Evolutionary conservation across 2,329 filamentous ascomycete species (phyloP), one percentile per base, ranked within the genome.

Genomic region (Talaromyces sp.): DNA sequence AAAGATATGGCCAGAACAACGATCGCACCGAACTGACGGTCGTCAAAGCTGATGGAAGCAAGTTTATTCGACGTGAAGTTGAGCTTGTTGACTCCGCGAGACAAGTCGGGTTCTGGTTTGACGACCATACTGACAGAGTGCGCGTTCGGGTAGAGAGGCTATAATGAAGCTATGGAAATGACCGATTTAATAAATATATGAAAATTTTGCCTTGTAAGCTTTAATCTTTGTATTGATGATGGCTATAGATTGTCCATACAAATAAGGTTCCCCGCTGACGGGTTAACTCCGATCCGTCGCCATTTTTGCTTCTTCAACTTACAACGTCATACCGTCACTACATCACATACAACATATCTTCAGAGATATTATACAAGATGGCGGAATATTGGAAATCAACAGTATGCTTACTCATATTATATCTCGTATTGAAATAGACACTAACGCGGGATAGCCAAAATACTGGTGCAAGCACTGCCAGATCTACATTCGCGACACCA

Each of bases 401-500:
- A 39, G 86, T 87, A 75, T 81, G 74, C 19, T 27, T 9, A 41
- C 27, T 22, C 6, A 1, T 10, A 35, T 41, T 16, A 39, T 59
- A 10, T 7, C 1, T 31, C 47, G 10, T 35, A 33, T 19, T 10
- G 5, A 31, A 10, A 16, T 37, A 35, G n/a, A 56, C 62, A 47
- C 72, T 76, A 65, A 78, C 59, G 22, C n/a, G 49, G 19, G 11
- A 50, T 58, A 88, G 77, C 93, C 93, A 6, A 94, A 90, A 76
- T 96, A 96, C 81, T 98, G 93, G 93, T 99, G 95, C 86, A 98
- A 98, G 79, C 92, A 97, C 83, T 99, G 95, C 86, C 87, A 88
- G 74, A 87, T 86, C 75, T 98, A 89, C 79, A 91, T 99, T 59
- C 91, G 92, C 79, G 95, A 99, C 82, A 97, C 93, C 24, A 89